Percentiles rank a stretch among this genome's conserved stretches.
phyloP scores from a whole-genome alignment of 768 basidiomycete genomes.

The Kwoniella botswanensis region DNA sequence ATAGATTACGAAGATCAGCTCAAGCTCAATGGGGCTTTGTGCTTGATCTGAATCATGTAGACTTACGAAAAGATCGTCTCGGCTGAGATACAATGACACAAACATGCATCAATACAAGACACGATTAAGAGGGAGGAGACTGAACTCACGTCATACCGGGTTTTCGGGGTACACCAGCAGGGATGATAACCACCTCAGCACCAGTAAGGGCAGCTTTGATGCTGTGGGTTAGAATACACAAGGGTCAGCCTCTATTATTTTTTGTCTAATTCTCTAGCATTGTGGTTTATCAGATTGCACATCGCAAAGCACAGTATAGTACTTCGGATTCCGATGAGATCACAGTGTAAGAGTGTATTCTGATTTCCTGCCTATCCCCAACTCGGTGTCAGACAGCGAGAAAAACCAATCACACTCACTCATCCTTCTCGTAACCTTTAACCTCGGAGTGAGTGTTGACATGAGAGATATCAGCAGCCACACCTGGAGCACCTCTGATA shows the following conservation, averaged over 20 bases:
- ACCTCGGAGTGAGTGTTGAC: slow-evolving; percentile 84
- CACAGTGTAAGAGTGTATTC: too few species aligned
- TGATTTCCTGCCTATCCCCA: too few species aligned
- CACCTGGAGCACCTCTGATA: slow-evolving; percentile 83
- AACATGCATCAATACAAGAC: not conserved
- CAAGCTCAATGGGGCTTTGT: not conserved
- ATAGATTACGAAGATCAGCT: not conserved
- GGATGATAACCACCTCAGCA: slow-evolving; percentile 90
- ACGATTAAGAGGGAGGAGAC: not conserved
- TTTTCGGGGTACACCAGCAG: slow-evolving; percentile 95
- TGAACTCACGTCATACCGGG: slow-evolving; percentile 59
- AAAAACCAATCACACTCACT: too few species aligned
- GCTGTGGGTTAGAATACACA: slow-evolving; percentile 16
- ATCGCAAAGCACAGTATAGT: too few species aligned
- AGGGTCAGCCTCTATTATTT: too few species aligned
- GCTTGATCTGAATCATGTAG: not conserved
- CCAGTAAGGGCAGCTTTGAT: slow-evolving; percentile 76
- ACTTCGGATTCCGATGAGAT: too few species aligned
- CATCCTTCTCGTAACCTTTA: slow-evolving; percentile 57
- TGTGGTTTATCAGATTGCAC: too few species aligned
- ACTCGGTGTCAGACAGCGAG: too few species aligned
- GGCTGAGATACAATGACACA: slow-evolving; percentile 27
- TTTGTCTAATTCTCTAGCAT: too few species aligned
- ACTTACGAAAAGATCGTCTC: slow-evolving; percentile 66
- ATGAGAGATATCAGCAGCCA: slow-evolving; percentile 96